Evolutionary conservation across 345 rosid species (phyloP), one percentile per base, ranked within the genome.

Genomic region (Draba incana): DNA sequence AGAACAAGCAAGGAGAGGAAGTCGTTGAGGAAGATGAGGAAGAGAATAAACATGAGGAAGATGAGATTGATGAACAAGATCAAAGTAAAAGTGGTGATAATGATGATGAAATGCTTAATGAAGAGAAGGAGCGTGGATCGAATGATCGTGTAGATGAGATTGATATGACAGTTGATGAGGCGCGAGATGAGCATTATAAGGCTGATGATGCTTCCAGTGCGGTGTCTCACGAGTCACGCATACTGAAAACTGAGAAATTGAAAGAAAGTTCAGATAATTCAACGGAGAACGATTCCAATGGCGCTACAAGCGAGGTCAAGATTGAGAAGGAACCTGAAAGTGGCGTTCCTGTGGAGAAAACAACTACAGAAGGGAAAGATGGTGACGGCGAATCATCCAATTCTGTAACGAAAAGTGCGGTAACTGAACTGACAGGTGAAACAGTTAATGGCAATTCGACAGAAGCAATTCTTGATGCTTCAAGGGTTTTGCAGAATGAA

Each of bases 131-230:
- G 44, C 25, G 37, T 50, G 69, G 65, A 39, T 48, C 0, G 2
- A 55, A 43, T 9, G 70, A 74, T 74, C 58, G 74, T 73, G 79
- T 60, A 15, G 80, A 80, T 44, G 86, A 65, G 42, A 69, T 66
- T 12, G 72, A 72, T 57, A 68, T 71, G 66, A 62, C 68, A 12
- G 47, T 80, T 62, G 88, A 86, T 20, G 96, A 82, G 81, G 98
- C 98, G 11, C 83, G 95, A 12, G 96, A 92, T 77, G 92, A 82
- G 76, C 80, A 82, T 64, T 92, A 92, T 71, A 88, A 77, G 78
- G 96, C 82, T 9, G 99, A 94, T 70, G 99, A 94, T 80, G 99
- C 97, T 72, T 94, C 97, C 30, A 94, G 96, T 78, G 99, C 97
- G 11, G 99, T 94, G 50, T 76, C 96, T 39, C 97, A 94, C 47